Evolutionary conservation across 805 yeast species (phyloP), one percentile per base, ranked within the genome.

Genomic region (Yarrowia hollandica): DNA sequence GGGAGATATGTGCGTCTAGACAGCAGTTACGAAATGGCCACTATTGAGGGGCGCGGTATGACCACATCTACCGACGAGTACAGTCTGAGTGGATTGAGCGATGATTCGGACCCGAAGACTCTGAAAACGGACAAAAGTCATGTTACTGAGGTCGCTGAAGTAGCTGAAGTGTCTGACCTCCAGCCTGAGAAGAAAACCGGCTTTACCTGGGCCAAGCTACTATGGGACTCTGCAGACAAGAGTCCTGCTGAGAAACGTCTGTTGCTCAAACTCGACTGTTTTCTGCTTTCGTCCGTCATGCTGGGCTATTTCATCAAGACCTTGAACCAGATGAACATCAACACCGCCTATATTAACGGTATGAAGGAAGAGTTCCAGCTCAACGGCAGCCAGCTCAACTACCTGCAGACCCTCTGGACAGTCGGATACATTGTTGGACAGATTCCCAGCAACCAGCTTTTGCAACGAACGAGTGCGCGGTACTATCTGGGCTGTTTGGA

Each of bases 331-430:
- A 66, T 66, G 33, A 78, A 78, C 63, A 66, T 78, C 23, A 71
- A 74, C 14, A 77, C 77, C 1, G 81, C 82, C 1, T 78, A 77
- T 63, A 72, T 78, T 34, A 77, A 76, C 62, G 82, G 81, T 8
- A 71, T 76, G 81, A 69, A 72, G 58, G 80, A 78, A 64, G 69
- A 74, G 63, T 76, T 74, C 60, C 60, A 67, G 18, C 74, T 78
- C 76, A 63, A 67, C 35, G 74, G 70, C 18, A 75, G 74, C 60
- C 79, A 80, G 61, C 76, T 74, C 63, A 79, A 80, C 64, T 74
- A 75, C 60, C 63, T 79, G 66, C 66, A 69, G 5, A 74, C 52
- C 8, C 52, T 44, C 4, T 44, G 52, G 52, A 44, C 52, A 1
- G 52, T 66, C 10, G 63, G 67, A 12, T 65, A 65, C 57, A 56